Percentiles rank a stretch among this genome's conserved stretches.
Evolutionary conservation across 371 early-diverging fungal genomes (phyloP).

Genomic region (Nosema muscidifuracis): DNA sequence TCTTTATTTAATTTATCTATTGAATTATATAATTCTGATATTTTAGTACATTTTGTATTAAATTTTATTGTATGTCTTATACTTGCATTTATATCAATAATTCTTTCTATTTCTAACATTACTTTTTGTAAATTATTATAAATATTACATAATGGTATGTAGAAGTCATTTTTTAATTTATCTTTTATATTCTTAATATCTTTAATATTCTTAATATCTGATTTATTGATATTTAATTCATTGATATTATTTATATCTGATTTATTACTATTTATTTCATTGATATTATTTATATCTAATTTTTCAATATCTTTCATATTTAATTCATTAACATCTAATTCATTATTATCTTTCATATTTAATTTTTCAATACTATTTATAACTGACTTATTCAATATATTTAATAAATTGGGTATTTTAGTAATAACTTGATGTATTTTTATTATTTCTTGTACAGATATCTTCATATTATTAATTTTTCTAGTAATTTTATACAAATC

Average conservation of each 20-base stretch:
- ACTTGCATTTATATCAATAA: slow-evolving; percentile 40
- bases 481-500: slow-evolving; percentile 54
- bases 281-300: too few species aligned
- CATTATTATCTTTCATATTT: too few species aligned
- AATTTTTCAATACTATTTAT: slow-evolving; percentile 8
- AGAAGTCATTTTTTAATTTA: slow-evolving; percentile 34
- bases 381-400: background rate
- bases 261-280: too few species aligned
- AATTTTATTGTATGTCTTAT: slow-evolving; percentile 4
- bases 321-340: too few species aligned
- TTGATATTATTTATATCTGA: too few species aligned
- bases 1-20: slow-evolving; percentile 40
- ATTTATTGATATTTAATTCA: too few species aligned
- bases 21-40: slow-evolving; percentile 6
- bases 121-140: slow-evolving; percentile 13
- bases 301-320: too few species aligned
- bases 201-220: too few species aligned
- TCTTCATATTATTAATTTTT: slow-evolving; percentile 33
- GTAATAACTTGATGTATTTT: slow-evolving; percentile 41
- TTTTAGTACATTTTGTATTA: slow-evolving; percentile 13
- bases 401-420: slow-evolving; percentile 32
- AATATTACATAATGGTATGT: slow-evolving; percentile 38
- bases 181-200: too few species aligned
- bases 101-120: slow-evolving; percentile 36
- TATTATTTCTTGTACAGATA: slow-evolving; percentile 46